A percentile compares a stretch with the other conserved stretches of the same genome.
phyloP scores from a whole-genome alignment of 306 rosid species.

The Carpinus fangiana region DNA sequence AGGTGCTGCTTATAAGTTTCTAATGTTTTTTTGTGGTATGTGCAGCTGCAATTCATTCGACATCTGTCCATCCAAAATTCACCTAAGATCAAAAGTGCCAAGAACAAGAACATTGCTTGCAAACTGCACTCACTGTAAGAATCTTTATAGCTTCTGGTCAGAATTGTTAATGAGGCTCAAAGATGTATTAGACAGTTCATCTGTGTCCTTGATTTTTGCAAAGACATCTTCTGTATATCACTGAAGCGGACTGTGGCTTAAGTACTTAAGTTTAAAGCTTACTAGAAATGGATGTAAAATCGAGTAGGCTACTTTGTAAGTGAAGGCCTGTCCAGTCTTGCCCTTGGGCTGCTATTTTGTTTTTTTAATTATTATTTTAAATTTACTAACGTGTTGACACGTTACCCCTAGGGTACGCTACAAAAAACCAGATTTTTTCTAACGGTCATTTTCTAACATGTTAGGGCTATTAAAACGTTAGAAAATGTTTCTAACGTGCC shows the following conservation, averaged over 20 bases:
- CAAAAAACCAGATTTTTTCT: too few species aligned
- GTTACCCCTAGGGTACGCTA: too few species aligned
- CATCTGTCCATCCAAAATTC: conserved; percentile 49
- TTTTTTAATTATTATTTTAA: too few species aligned
- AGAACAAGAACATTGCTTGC: conserved; percentile 25
- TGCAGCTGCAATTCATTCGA: conserved; percentile 51
- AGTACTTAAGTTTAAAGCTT: neutral
- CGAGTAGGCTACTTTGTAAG: neutral
- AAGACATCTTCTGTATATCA: neutral
- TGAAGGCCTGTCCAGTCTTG: neutral
- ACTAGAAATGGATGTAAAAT: neutral
- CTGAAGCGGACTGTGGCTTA: neutral
- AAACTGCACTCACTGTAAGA: conserved; percentile 34
- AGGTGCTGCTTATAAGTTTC: conserved; percentile 1
- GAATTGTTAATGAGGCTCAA: neutral
- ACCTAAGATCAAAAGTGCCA: conserved; percentile 33
- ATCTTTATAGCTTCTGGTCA: neutral
- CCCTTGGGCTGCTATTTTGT: neutral
- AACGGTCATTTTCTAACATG: too few species aligned
- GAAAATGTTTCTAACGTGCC: too few species aligned
- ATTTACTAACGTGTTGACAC: too few species aligned
- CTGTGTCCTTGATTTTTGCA: neutral
- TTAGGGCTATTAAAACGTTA: too few species aligned
- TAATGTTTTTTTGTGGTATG: conserved; percentile 11
- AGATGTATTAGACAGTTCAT: neutral